Conservation (phyloP, 2,329 filamentous ascomycete species). For the Epichloe sylvatica region DNA sequence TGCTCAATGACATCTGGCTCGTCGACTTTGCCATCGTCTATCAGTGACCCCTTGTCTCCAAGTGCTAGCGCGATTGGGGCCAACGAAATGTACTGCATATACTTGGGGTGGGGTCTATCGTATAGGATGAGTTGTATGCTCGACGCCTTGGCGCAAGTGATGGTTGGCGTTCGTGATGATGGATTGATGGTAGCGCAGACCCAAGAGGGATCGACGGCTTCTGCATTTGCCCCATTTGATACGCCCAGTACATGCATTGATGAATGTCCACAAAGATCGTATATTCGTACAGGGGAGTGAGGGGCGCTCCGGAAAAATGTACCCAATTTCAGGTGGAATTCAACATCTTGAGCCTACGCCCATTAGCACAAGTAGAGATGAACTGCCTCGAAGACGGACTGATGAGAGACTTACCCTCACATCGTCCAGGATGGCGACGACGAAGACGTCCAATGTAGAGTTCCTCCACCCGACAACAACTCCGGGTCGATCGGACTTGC, state of each 20-base stretch:
- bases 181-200: slow-evolving; percentile 46
- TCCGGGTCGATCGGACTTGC: slow-evolving; percentile 56
- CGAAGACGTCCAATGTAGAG: slow-evolving; percentile 77
- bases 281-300: slow-evolving; percentile 67
- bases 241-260: slow-evolving; percentile 77
- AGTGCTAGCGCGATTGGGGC: slow-evolving; percentile 78
- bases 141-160: slow-evolving; percentile 57
- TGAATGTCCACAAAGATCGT: slow-evolving; percentile 68
- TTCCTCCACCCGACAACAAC: slow-evolving; percentile 95
- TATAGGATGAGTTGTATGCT: slow-evolving; percentile 83
- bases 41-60: slow-evolving; percentile 49
- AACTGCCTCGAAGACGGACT: no score
- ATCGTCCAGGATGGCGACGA: slow-evolving; percentile 77
- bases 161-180: slow-evolving; percentile 45
- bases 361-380: background rate
- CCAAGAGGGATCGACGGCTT: slow-evolving; percentile 49
- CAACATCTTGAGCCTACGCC: slow-evolving; percentile 58
- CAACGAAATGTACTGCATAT: slow-evolving; percentile 94
- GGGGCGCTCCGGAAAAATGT: slow-evolving; percentile 71
- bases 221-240: slow-evolving; percentile 48
- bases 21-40: slow-evolving; percentile 19
- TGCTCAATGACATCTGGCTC: slow-evolving; percentile 60
- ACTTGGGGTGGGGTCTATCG: slow-evolving; percentile 66
- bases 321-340: slow-evolving; percentile 72
- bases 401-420: slow-evolving; percentile 55